phyloP scores from a whole-genome alignment of 2,329 filamentous ascomycete species.

The Nakataea oryzae region DNA sequence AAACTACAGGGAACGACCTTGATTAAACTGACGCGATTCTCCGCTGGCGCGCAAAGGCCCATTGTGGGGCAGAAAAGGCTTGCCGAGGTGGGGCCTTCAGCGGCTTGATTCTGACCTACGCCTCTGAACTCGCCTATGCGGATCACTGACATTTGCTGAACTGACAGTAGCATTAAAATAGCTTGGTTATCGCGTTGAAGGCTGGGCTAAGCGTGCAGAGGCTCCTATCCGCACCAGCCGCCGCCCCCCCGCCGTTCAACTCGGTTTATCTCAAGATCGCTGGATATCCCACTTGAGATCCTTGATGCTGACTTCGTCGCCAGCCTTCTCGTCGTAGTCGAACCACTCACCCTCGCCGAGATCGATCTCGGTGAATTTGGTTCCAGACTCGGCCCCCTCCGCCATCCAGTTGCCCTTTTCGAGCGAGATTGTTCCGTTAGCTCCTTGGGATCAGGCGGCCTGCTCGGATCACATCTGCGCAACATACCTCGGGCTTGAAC shows the following conservation, averaged over 20 bases:
- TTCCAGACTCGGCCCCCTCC: constrained; percentile 68
- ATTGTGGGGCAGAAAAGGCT: not conserved
- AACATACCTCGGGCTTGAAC: constrained; percentile 73
- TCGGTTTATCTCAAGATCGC: constrained; percentile 53
- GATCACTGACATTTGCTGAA: not conserved
- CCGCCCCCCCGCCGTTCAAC: no score
- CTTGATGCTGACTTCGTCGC: constrained; percentile 87
- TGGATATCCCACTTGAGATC: constrained; percentile 80
- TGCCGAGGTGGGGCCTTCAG: not conserved
- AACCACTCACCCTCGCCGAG: constrained; percentile 90
- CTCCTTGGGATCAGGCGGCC: not conserved
- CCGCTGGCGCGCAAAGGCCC: not conserved
- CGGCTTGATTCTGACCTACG: not conserved
- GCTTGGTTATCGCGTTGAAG: not conserved
- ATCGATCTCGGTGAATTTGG: constrained; percentile 75
- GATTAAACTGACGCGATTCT: not conserved
- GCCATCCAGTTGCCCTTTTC: constrained; percentile 79
- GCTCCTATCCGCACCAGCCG: no score
- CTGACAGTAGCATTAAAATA: not conserved
- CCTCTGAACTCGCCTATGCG: not conserved
- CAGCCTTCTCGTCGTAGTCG: constrained; percentile 91
- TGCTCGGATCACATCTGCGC: not conserved
- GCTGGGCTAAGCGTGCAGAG: no score
- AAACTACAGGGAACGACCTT: not conserved
- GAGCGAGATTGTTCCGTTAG: not conserved